These are phyloP conservation scores for Sporothrix phasma DNA, from an alignment of 2,329 filamentous ascomycete genomes.

Conservation along the genomic window DNA sequence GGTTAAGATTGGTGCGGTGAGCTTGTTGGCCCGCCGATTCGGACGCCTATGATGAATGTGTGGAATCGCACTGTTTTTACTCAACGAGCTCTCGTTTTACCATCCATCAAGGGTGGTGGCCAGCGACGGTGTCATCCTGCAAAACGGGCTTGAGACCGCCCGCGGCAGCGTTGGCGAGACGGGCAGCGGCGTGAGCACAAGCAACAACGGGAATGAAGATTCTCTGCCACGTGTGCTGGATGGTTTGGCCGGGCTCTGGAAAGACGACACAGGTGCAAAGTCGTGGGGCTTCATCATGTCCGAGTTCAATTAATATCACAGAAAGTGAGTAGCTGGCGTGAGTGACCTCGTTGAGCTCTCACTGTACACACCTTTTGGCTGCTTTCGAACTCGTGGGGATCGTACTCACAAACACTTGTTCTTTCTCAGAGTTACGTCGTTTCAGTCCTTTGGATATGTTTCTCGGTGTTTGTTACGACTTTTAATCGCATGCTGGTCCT, in stretches of 20 bases:
- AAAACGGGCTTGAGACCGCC: conserved; percentile 22
- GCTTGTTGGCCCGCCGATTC: conserved; percentile 17
- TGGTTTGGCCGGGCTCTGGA: conserved; percentile 23
- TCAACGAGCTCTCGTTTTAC: conserved; percentile 28
- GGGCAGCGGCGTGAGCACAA: conserved; percentile 32
- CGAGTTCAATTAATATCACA: conserved; percentile 23
- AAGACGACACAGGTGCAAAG: conserved; percentile 26
- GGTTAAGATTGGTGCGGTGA: conserved; percentile 7
- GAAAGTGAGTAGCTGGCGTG: conserved; percentile 6
- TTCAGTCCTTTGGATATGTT: too few relatives aligned
- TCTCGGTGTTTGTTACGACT: too few relatives aligned
- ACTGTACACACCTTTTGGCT: too few relatives aligned
- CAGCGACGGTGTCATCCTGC: conserved; percentile 20
- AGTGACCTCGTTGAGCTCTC: too few relatives aligned
- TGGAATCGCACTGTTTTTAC: conserved; percentile 31
- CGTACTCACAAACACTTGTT: too few relatives aligned
- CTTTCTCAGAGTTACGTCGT: too few relatives aligned
- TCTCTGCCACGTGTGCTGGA: conserved; percentile 21
- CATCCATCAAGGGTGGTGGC: conserved; percentile 17
- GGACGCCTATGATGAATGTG: conserved; percentile 23
- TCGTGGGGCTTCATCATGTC: conserved; percentile 23
- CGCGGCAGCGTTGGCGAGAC: conserved; percentile 25
- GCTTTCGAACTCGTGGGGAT: too few relatives aligned
- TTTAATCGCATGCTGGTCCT: too few relatives aligned
- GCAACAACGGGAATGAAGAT: conserved; percentile 24